phyloP scores from a whole-genome alignment of 2,329 filamentous ascomycete species.

The Venturia carpophila region DNA sequence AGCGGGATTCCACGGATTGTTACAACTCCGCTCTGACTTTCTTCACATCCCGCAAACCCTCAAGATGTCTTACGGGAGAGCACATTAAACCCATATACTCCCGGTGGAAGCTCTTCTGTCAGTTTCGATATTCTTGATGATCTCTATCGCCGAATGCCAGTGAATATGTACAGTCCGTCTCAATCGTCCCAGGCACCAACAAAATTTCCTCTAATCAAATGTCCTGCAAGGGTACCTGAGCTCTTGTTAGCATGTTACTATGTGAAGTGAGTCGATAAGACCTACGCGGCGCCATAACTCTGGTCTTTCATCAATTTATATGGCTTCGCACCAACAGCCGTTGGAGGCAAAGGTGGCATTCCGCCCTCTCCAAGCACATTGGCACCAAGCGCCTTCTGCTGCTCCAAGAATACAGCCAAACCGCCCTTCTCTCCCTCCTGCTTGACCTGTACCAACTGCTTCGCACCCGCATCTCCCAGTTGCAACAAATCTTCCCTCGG shows the following conservation, averaged over 20 bases:
- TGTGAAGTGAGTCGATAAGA: constrained; percentile 17
- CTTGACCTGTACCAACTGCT: constrained; percentile 68
- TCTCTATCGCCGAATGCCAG: background rate
- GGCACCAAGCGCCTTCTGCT: constrained; percentile 46
- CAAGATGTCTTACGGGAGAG: too few relatives aligned
- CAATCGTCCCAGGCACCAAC: background rate
- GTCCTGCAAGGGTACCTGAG: constrained; percentile 56
- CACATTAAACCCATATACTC: background rate
- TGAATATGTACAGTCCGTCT: background rate
- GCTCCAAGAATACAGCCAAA: constrained; percentile 65
- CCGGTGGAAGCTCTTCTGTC: background rate
- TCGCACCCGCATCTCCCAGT: constrained; percentile 64
- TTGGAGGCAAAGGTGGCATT: constrained; percentile 77
- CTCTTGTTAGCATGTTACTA: constrained; percentile 20
- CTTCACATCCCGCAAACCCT: too few relatives aligned
- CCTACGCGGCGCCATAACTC: constrained; percentile 50
- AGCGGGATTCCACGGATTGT: too few relatives aligned
- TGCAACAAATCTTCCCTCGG: constrained; percentile 72
- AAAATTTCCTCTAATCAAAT: constrained; percentile 32
- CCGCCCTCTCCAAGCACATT: constrained; percentile 66
- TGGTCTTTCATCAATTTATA: constrained; percentile 63
- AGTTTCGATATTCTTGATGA: background rate
- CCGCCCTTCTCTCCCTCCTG: constrained; percentile 65
- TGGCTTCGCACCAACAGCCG: constrained; percentile 12
- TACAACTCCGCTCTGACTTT: too few relatives aligned